phyloP scores from a whole-genome alignment of 495 filamentous ascomycete species.

The Trichoderma asperelloides region DNA sequence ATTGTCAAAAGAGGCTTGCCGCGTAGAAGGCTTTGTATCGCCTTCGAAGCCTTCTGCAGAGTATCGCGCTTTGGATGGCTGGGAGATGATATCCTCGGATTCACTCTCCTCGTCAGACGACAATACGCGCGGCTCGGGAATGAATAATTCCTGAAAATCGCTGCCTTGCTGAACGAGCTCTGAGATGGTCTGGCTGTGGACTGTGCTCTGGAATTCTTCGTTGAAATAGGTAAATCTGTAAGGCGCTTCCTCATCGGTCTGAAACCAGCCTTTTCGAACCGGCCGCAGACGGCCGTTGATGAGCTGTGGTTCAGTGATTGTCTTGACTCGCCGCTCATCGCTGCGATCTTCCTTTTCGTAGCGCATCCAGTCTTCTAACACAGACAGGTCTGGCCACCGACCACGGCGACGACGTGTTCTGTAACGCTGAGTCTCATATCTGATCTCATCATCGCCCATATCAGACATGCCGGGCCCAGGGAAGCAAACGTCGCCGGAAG shows the following conservation, averaged over 20 bases:
- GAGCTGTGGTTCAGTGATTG: constrained; percentile 85
- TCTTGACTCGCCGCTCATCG: constrained; percentile 81
- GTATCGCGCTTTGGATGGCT: constrained; percentile 16
- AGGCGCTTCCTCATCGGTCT: constrained; percentile 79
- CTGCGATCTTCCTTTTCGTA: constrained; percentile 81
- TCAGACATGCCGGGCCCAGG: constrained; percentile 71
- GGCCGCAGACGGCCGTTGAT: constrained; percentile 82
- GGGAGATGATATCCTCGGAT: constrained; percentile 38
- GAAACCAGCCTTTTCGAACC: constrained; percentile 71
- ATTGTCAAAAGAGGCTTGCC: constrained; percentile 26
- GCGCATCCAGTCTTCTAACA: constrained; percentile 82
- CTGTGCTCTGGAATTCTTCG: constrained; percentile 86
- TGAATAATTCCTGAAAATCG: constrained; percentile 76
- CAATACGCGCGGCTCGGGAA: constrained; percentile 44
- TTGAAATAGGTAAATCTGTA: constrained; percentile 99
- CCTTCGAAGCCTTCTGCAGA: constrained; percentile 21
- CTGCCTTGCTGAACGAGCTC: constrained; percentile 78
- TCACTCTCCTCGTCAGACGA: constrained; percentile 53
- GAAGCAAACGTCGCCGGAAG: constrained; percentile 71
- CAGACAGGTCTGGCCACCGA: constrained; percentile 52
- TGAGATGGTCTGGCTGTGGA: constrained; percentile 90
- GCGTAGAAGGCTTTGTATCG: constrained; percentile 20
- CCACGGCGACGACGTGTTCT: constrained; percentile 45
- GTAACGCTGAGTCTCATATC: constrained; percentile 17
- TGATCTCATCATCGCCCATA: constrained; percentile 66